Evolutionary conservation across 1,284 basidiomycete genomes (phyloP).

Genomic region (Ceraceosorus guamensis): DNA sequence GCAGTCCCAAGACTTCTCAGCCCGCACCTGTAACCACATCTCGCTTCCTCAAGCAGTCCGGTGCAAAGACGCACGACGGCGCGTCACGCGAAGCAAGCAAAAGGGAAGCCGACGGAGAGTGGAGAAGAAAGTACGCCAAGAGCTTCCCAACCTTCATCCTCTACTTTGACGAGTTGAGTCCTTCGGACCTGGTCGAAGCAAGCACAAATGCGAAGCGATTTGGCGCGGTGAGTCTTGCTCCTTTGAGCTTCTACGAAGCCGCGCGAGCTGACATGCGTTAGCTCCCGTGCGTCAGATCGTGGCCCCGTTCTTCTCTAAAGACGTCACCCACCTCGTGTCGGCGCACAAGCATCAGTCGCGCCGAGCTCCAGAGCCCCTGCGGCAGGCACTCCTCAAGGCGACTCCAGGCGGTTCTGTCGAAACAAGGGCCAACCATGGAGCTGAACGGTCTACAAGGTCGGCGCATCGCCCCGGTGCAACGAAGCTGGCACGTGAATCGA

Average conservation of each 20-base stretch:
- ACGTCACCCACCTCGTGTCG: conserved; percentile 43
- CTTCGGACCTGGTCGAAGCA: conserved; percentile 16
- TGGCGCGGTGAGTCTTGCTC: conserved; percentile 22
- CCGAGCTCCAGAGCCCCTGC: background rate
- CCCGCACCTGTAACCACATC: conserved; percentile 20
- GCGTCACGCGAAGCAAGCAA: conserved; percentile 25
- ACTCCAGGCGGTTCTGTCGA: too few species aligned
- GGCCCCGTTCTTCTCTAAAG: conserved; percentile 45
- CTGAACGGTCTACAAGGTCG: conserved; percentile 14
- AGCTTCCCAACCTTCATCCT: conserved; percentile 44
- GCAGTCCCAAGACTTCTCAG: background rate
- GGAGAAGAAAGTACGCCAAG: conserved; percentile 29
- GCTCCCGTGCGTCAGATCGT: conserved; percentile 10
- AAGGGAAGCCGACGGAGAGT: conserved; percentile 22
- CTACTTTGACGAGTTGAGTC: conserved; percentile 42
- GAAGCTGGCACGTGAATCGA: too few species aligned
- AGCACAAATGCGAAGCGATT: conserved; percentile 27
- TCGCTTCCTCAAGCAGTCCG: conserved; percentile 27
- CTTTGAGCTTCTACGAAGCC: background rate
- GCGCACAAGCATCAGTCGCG: conserved; percentile 16
- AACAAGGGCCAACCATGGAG: too few species aligned
- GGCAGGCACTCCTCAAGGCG: background rate
- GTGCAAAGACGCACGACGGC: conserved; percentile 30
- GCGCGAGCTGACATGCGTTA: too few species aligned
- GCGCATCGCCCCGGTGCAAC: conserved; percentile 1